These are phyloP conservation scores for Lineolata rhizophorae DNA, from an alignment of 495 filamentous ascomycete species.

Conservation along the genomic window DNA sequence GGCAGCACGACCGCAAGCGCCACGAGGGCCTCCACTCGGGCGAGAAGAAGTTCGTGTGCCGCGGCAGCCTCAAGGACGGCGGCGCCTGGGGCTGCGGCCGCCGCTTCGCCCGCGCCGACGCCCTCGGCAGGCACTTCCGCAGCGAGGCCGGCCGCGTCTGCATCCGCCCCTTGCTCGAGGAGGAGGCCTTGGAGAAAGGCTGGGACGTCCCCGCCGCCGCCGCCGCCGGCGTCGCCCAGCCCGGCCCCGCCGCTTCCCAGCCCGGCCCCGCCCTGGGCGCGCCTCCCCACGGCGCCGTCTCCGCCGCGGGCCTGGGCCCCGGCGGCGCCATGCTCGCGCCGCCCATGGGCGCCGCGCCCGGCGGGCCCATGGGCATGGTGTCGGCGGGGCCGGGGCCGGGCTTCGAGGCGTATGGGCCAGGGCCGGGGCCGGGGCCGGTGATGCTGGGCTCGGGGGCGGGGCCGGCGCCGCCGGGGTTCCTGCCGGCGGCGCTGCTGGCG, in stretches of 20 bases:
- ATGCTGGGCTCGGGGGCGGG: slow-evolving; percentile 8
- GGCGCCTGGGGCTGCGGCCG: slow-evolving; percentile 83
- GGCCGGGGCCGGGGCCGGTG: slow-evolving; percentile 5
- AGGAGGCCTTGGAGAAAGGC: slow-evolving; percentile 38
- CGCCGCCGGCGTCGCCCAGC: too few species aligned
- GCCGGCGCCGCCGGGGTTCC: too few species aligned
- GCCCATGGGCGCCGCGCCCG: too few species aligned
- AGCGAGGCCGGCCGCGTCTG: slow-evolving; percentile 89
- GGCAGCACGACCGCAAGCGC: slow-evolving; percentile 22
- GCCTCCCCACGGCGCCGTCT: too few species aligned
- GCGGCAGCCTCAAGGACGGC: slow-evolving; percentile 63
- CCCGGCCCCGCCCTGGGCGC: too few species aligned
- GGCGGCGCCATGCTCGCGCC: too few species aligned
- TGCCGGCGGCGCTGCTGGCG: slow-evolving; percentile 69
- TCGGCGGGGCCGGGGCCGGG: slow-evolving; percentile 2
- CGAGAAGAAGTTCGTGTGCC: slow-evolving; percentile 72
- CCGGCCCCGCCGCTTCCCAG: too few species aligned
- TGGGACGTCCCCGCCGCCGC: slow-evolving; percentile 4
- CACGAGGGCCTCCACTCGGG: slow-evolving; percentile 23
- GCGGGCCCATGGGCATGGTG: too few species aligned
- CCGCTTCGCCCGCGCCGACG: slow-evolving; percentile 86
- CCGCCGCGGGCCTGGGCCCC: too few species aligned
- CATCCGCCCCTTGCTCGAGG: slow-evolving; percentile 84
- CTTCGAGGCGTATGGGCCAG: slow-evolving; percentile 4
- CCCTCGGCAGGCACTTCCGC: slow-evolving; percentile 87